These are phyloP conservation scores for Ambrosiella xylebori DNA, from an alignment of 2,329 filamentous ascomycete genomes.

Conservation along the genomic window DNA sequence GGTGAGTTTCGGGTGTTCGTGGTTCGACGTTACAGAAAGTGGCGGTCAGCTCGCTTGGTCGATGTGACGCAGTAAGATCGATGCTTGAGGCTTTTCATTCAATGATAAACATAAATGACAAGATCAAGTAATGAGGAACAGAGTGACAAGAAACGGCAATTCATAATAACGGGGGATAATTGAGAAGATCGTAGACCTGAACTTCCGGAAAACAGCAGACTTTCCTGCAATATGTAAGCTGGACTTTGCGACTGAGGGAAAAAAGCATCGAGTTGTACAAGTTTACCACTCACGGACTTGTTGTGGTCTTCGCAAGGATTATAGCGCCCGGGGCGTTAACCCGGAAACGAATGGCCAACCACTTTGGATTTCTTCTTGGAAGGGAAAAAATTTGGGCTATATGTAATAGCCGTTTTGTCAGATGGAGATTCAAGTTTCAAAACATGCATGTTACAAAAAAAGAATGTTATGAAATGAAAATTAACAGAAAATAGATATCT, in stretches of 20 bases:
- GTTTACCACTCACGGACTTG: background rate
- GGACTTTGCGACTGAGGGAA: background rate
- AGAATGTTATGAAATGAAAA: background rate
- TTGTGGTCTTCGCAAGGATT: constrained; percentile 4
- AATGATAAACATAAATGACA: background rate
- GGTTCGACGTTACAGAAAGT: background rate
- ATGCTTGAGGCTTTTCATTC: no score
- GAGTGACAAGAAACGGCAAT: no score
- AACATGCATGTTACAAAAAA: background rate
- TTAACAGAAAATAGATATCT: no score
- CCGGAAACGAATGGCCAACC: constrained; percentile 4
- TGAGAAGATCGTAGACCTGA: no score
- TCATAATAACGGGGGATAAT: no score
- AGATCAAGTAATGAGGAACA: no score
- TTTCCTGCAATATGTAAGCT: no score
- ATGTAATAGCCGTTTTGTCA: background rate
- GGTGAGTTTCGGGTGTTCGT: no score
- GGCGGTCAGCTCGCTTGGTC: background rate
- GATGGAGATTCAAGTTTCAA: background rate
- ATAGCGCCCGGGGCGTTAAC: constrained; percentile 6
- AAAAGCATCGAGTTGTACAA: background rate
- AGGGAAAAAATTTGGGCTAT: background rate
- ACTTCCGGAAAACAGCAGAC: no score
- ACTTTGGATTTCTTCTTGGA: background rate
- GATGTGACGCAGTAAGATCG: background rate